These are phyloP conservation scores for Pterocarpus santalinus DNA, from an alignment of 306 rosid species.

Conservation along the genomic window DNA sequence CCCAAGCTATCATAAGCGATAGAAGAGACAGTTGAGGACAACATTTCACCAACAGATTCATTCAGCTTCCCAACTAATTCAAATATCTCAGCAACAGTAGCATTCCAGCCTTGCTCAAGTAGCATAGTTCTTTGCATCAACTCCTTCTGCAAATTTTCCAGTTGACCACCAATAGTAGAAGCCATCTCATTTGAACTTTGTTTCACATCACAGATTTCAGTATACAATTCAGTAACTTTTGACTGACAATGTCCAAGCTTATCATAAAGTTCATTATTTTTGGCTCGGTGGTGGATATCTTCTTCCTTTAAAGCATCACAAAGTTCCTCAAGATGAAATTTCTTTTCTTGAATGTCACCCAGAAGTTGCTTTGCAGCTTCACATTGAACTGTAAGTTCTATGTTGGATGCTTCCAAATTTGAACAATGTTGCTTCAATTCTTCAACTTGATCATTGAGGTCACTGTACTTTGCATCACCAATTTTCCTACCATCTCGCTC, in stretches of 20 bases:
- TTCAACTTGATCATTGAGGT: conserved; percentile 64
- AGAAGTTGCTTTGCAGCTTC: conserved; percentile 72
- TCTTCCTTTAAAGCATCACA: conserved; percentile 65
- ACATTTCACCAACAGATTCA: conserved; percentile 60
- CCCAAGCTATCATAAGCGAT: conserved; percentile 45
- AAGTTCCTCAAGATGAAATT: conserved; percentile 63
- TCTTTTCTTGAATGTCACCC: conserved; percentile 60
- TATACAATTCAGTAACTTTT: conserved; percentile 64
- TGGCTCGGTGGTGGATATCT: conserved; percentile 53
- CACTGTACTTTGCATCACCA: conserved; percentile 54
- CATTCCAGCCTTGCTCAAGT: conserved; percentile 76
- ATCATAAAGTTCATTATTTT: conserved; percentile 60
- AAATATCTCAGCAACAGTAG: conserved; percentile 58
- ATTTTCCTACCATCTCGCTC: conserved; percentile 68
- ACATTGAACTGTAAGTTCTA: conserved; percentile 77
- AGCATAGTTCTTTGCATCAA: conserved; percentile 61
- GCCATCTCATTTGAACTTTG: conserved; percentile 68
- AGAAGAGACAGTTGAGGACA: conserved; percentile 44
- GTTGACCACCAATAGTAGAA: conserved; percentile 62
- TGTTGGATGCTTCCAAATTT: conserved; percentile 69
- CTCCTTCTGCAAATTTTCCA: conserved; percentile 74
- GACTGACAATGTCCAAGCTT: conserved; percentile 67
- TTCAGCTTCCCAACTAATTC: conserved; percentile 71
- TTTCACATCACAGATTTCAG: conserved; percentile 62
- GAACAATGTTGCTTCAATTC: conserved; percentile 68